A percentile compares a stretch with the other conserved stretches of the same genome.
Conservation (phyloP, 371 early-diverging fungal genomes). For the Circinella umbellata region DNA sequence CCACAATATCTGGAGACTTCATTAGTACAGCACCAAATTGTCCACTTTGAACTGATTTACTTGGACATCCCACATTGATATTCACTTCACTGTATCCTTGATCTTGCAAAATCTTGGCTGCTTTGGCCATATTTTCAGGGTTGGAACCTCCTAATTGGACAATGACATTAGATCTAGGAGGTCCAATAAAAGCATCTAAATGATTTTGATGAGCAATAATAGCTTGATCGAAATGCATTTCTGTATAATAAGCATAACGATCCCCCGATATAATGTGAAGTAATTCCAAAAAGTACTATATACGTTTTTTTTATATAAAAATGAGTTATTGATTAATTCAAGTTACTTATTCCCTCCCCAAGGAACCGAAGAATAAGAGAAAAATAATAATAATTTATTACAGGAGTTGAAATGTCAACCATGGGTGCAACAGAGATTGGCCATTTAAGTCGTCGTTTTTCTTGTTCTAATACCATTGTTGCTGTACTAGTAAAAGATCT, state of each 20-base stretch:
- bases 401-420: slow-evolving; percentile 79
- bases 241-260: slow-evolving; percentile 72
- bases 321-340: no score
- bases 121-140: slow-evolving; percentile 54
- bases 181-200: slow-evolving; percentile 58
- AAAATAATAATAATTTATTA: slow-evolving; percentile 20
- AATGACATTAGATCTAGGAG: slow-evolving; percentile 55
- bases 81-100: slow-evolving; percentile 66
- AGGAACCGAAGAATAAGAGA: not conserved
- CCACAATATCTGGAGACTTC: slow-evolving; percentile 68
- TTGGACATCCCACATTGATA: slow-evolving; percentile 82
- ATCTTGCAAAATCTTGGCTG: slow-evolving; percentile 53
- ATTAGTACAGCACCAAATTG: slow-evolving; percentile 79
- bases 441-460: slow-evolving; percentile 30
- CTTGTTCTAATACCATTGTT: not conserved
- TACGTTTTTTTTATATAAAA: not conserved
- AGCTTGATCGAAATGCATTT: slow-evolving; percentile 80
- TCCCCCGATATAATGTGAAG: slow-evolving; percentile 69
- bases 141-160: slow-evolving; percentile 71
- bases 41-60: slow-evolving; percentile 68
- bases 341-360: not conserved
- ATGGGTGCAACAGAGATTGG: slow-evolving; percentile 81
- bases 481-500: not conserved
- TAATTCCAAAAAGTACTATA: slow-evolving; percentile 67
- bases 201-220: slow-evolving; percentile 51